Evolutionary conservation across 2,329 filamentous ascomycete genomes (phyloP).

Genomic region (Samsoniella hepiali): DNA sequence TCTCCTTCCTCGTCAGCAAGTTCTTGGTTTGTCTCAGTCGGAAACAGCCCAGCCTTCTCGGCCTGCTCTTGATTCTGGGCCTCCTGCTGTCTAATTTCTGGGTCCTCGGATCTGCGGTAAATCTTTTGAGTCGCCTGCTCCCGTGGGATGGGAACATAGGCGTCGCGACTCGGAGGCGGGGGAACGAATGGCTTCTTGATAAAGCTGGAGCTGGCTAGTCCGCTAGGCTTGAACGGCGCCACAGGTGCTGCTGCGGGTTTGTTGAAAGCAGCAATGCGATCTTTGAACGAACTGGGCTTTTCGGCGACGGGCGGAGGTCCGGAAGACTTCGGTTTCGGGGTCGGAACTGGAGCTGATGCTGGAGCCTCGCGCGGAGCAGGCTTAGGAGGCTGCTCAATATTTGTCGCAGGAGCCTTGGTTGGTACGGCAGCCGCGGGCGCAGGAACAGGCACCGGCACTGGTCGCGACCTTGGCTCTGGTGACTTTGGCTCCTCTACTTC

Average conservation of each 20-base stretch:
- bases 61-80: constrained; percentile 64
- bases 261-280: constrained; percentile 97
- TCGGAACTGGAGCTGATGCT: constrained; percentile 40
- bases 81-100: constrained; percentile 63
- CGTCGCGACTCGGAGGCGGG: constrained; percentile 87
- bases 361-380: constrained; percentile 33
- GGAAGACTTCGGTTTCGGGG: constrained; percentile 41
- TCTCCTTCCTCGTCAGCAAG: constrained; percentile 64
- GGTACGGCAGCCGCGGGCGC: constrained; percentile 28
- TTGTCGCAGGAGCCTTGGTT: constrained; percentile 30
- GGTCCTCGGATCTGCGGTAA: constrained; percentile 86
- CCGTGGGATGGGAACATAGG: constrained; percentile 75
- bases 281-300: constrained; percentile 87
- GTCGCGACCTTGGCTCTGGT: constrained; percentile 32
- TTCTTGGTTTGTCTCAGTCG: constrained; percentile 37
- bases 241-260: constrained; percentile 80
- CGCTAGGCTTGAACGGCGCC: constrained; percentile 82
- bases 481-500: constrained; percentile 1
- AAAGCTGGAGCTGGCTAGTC: constrained; percentile 63
- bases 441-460: constrained; percentile 27
- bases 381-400: constrained; percentile 32
- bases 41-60: constrained; percentile 62
- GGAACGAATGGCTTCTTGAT: constrained; percentile 97
- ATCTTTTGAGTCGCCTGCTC: constrained; percentile 70
- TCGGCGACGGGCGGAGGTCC: constrained; percentile 66